Percentiles rank a stretch among this genome's conserved stretches.
Evolutionary conservation across 2,329 filamentous ascomycete genomes (phyloP).

Genomic region (Fusarium nurragi): DNA sequence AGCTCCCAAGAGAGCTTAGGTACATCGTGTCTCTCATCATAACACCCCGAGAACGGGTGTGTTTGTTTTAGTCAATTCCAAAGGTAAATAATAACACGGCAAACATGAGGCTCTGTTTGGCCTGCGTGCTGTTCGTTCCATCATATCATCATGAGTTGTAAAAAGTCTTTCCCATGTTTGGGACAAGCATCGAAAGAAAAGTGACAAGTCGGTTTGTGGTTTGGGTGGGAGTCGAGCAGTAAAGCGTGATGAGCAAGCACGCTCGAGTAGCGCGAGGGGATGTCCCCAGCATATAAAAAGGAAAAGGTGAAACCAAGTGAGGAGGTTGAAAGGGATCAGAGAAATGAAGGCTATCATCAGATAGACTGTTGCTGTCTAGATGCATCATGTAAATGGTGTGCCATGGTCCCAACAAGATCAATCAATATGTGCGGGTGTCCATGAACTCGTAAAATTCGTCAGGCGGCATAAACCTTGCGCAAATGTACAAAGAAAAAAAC

Average conservation of each 20-base stretch:
- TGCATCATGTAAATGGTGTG: constrained; percentile 41
- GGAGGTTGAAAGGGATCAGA: constrained; percentile 6
- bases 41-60: constrained; percentile 4
- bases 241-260: constrained; percentile 10
- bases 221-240: constrained; percentile 17
- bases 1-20: constrained; percentile 8
- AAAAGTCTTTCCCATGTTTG: constrained; percentile 28
- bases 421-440: constrained; percentile 31
- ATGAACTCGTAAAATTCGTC: constrained; percentile 42
- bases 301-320: constrained; percentile 13
- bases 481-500: constrained; percentile 38
- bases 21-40: constrained; percentile 37
- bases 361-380: constrained; percentile 40
- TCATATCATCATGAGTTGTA: constrained; percentile 45
- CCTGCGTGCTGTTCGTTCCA: constrained; percentile 42
- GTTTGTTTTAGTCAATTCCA: constrained; percentile 18
- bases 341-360: constrained; percentile 31
- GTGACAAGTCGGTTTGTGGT: constrained; percentile 12
- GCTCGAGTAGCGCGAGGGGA: constrained; percentile 3
- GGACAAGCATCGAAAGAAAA: constrained; percentile 21
- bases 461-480: constrained; percentile 33
- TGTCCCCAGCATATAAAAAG: constrained; percentile 27
- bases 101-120: constrained; percentile 42
- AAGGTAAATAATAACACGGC: constrained; percentile 38
- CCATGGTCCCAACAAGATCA: constrained; percentile 27